A percentile compares a stretch with the other conserved stretches of the same genome.
These are phyloP conservation scores for Clarkia xantiana DNA, from an alignment of 345 rosid species.

Conservation along the genomic window DNA sequence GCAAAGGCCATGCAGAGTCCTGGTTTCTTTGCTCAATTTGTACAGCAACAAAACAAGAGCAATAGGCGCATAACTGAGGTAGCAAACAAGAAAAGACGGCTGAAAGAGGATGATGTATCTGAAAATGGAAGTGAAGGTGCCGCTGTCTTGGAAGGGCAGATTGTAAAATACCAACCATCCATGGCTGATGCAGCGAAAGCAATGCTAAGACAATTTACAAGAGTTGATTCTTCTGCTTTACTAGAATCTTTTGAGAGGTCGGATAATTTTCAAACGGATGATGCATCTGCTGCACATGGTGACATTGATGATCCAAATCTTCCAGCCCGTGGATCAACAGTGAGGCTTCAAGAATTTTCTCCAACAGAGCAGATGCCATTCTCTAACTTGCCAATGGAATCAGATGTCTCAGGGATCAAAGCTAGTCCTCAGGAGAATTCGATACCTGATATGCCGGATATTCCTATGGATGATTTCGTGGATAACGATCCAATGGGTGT, in stretches of 20 bases:
- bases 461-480: conserved; percentile 27
- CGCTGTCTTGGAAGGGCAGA: conserved; percentile 63
- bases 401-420: conserved; percentile 12
- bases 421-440: conserved; percentile 29
- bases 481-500: conserved; percentile 23
- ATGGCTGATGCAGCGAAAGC: conserved; percentile 61
- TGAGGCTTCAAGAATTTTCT: conserved; percentile 70
- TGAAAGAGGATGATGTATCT: conserved; percentile 49
- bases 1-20: conserved; percentile 96
- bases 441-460: conserved; percentile 24
- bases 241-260: conserved; percentile 33
- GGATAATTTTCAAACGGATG: conserved; percentile 39
- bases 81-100: conserved; percentile 77
- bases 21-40: conserved; percentile 83
- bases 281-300: conserved; percentile 26
- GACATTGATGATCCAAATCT: conserved; percentile 36
- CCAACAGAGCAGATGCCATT: conserved; percentile 26
- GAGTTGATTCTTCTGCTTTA: conserved; percentile 31
- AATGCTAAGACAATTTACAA: conserved; percentile 61
- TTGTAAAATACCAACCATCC: conserved; percentile 73
- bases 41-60: conserved; percentile 86
- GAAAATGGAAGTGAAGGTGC: conserved; percentile 35
- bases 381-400: conserved; percentile 2
- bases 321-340: conserved; percentile 35
- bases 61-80: conserved; percentile 52